A percentile compares a stretch with the other conserved stretches of the same genome.
Evolutionary conservation across 768 basidiomycete species (phyloP).

Genomic region (Solioccasus polychromus): DNA sequence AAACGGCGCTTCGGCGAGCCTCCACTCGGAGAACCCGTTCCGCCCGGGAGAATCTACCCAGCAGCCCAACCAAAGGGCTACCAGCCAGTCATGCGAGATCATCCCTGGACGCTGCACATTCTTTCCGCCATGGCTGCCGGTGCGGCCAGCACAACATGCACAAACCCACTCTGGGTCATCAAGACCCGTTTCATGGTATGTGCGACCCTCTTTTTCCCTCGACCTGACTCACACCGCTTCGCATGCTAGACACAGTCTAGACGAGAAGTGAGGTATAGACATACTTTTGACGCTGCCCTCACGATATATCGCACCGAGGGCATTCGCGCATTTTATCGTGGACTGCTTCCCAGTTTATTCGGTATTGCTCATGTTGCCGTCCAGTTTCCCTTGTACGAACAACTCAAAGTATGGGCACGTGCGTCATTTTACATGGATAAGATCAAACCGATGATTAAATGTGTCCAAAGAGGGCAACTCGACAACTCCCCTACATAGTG

Average conservation of each 20-base stretch:
- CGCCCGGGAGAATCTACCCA: slow-evolving; percentile 60
- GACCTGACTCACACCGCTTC: slow-evolving; percentile 8
- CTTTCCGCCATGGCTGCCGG: slow-evolving; percentile 96
- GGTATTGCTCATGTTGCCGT: slow-evolving; percentile 95
- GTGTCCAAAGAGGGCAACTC: slow-evolving; percentile 28
- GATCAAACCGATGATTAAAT: slow-evolving; percentile 1
- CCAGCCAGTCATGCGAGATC: slow-evolving; percentile 75
- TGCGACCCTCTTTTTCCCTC: slow-evolving; percentile 1
- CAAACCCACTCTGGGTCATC: slow-evolving; percentile 98
- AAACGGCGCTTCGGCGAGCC: slow-evolving; percentile 78
- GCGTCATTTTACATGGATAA: slow-evolving; percentile 36
- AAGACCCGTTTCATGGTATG: slow-evolving; percentile 98
- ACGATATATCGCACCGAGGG: slow-evolving; percentile 94
- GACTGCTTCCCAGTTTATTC: slow-evolving; percentile 86
- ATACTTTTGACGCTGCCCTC: slow-evolving; percentile 85
- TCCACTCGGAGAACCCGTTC: slow-evolving; percentile 41
- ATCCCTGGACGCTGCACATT: slow-evolving; percentile 86
- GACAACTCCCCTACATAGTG: slow-evolving; percentile 25
- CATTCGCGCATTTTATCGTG: slow-evolving; percentile 86
- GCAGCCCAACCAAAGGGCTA: slow-evolving; percentile 85
- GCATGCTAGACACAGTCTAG: slow-evolving; percentile 72
- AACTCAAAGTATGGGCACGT: slow-evolving; percentile 86
- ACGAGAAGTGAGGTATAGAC: slow-evolving; percentile 75
- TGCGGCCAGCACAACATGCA: slow-evolving; percentile 87
- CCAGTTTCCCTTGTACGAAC: slow-evolving; percentile 96